Evolutionary conservation across 805 yeast genomes (phyloP), one percentile per base, ranked within the genome.

Genomic region (Lipomyces orientalis): DNA sequence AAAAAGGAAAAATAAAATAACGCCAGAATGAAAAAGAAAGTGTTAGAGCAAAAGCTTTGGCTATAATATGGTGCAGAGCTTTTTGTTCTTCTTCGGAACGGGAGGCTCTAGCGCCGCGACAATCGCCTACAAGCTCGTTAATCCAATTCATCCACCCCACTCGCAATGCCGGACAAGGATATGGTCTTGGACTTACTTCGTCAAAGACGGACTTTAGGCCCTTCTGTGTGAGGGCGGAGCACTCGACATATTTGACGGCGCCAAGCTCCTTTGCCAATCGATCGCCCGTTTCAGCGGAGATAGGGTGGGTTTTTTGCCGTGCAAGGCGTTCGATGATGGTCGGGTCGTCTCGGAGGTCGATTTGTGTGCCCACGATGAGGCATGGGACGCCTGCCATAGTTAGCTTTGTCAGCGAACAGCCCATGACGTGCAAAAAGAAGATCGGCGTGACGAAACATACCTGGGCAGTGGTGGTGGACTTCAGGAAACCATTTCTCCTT

Each of bases 401-500:
- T 19, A 16, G 19, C 2, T n/a, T 35, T 46, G 16, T 16, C 34
- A 22, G 14, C 29, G 39, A 10, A n/a, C n/a, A 9, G 3, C 14
- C 35, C 35, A 19, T 6, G 8, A 25, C 34, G 1, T 1, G 19
- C 8, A 58, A 29, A 14, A 2, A 37, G 9, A 22, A 9, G 22
- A 14, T 16, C 22, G 22, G 22, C 6, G 37, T 19, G 34, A 19
- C 35, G 35, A 12, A 9, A 54, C 67, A 25, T 46, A 67, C 73
- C 73, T n/a, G 97, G 97, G 77, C 98, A 96, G 75, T 90, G 93
- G 81, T 94, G 98, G 79, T 93, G 97, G 70, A 95, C 97, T 80
- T 94, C 99, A 37, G 98, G 98, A 82, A 93, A 90, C 99, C 99
- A 94, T 81, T 94, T 94, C 81, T 95, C 98, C 79, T 91, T 90